Conservation (phyloP, 148 eudicot species). For the Heliamphora exappendiculata region DNA sequence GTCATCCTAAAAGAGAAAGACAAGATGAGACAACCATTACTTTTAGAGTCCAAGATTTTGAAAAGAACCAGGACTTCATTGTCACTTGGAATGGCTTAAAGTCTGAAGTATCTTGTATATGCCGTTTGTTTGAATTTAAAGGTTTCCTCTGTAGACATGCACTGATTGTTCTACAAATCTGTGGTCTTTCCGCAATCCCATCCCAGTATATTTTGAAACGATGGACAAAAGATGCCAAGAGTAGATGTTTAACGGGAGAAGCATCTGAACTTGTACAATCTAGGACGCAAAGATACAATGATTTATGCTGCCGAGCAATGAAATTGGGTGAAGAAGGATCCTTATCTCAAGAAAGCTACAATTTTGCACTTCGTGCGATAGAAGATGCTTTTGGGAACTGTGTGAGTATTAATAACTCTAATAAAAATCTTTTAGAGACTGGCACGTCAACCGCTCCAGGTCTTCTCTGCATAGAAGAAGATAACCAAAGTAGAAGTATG, state of each 20-base stretch:
- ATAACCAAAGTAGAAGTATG: slow-evolving; percentile 52
- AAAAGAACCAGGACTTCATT: slow-evolving; percentile 53
- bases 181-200: slow-evolving; percentile 74
- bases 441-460: slow-evolving; percentile 59
- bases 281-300: slow-evolving; percentile 76
- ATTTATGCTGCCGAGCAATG: slow-evolving; percentile 68
- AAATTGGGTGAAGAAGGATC: slow-evolving; percentile 93
- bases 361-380: slow-evolving; percentile 52
- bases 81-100: slow-evolving; percentile 66
- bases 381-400: slow-evolving; percentile 75
- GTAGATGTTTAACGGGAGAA: slow-evolving; percentile 44
- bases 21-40: slow-evolving; percentile 47
- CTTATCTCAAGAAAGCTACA: slow-evolving; percentile 77
- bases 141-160: slow-evolving; percentile 94
- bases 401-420: slow-evolving; percentile 54
- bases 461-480: slow-evolving; percentile 79
- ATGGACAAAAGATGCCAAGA: slow-evolving; percentile 88
- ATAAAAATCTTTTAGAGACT: slow-evolving; percentile 54
- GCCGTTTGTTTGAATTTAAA: slow-evolving; percentile 81
- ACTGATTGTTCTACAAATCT: slow-evolving; percentile 86
- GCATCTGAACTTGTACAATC: slow-evolving; percentile 51
- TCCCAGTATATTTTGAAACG: slow-evolving; percentile 74
- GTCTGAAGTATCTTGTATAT: slow-evolving; percentile 72
- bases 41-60: slow-evolving; percentile 71
- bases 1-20: slow-evolving; percentile 65